Conservation (phyloP, 495 filamentous ascomycete species). For the Aspergillus sclerotiicarbonarius region DNA sequence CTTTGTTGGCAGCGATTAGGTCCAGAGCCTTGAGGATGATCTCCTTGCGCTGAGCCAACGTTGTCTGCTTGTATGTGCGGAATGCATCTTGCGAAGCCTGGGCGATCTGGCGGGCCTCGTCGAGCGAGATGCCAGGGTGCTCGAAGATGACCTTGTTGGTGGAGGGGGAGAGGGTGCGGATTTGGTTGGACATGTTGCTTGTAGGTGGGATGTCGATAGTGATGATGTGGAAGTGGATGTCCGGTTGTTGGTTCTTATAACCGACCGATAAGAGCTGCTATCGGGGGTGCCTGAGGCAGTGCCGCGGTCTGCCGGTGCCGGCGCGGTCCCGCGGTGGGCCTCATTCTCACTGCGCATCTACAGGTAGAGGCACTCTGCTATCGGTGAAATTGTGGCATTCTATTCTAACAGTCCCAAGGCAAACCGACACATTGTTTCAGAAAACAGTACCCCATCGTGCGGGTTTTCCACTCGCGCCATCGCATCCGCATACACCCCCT, state of each 20-base stretch:
- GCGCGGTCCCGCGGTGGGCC: not conserved
- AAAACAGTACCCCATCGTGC: slow-evolving; percentile 71
- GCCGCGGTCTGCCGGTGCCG: not conserved
- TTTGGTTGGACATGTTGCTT: slow-evolving; percentile 70
- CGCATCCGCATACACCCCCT: slow-evolving; percentile 59
- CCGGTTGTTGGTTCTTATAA: not conserved
- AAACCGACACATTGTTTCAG: slow-evolving; percentile 47
- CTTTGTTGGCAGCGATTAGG: slow-evolving; percentile 62
- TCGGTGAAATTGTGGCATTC: no score
- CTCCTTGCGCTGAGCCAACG: slow-evolving; percentile 66
- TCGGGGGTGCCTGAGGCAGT: not conserved
- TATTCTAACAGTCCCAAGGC: not conserved
- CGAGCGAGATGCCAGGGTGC: slow-evolving; percentile 68
- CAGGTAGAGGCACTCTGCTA: not conserved
- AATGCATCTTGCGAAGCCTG: slow-evolving; percentile 69
- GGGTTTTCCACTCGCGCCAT: slow-evolving; percentile 57
- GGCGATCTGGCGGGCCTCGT: slow-evolving; percentile 66
- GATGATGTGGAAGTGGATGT: not conserved
- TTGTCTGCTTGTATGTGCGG: slow-evolving; percentile 59
- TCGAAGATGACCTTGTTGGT: slow-evolving; percentile 79
- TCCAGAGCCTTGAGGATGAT: slow-evolving; percentile 77
- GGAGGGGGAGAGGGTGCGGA: slow-evolving; percentile 86
- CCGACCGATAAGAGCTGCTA: slow-evolving; percentile 1
- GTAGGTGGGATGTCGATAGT: not conserved
- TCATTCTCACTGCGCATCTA: no score